These are phyloP conservation scores for Amyloporia xantha DNA, from an alignment of 768 basidiomycete genomes.

Conservation along the genomic window DNA sequence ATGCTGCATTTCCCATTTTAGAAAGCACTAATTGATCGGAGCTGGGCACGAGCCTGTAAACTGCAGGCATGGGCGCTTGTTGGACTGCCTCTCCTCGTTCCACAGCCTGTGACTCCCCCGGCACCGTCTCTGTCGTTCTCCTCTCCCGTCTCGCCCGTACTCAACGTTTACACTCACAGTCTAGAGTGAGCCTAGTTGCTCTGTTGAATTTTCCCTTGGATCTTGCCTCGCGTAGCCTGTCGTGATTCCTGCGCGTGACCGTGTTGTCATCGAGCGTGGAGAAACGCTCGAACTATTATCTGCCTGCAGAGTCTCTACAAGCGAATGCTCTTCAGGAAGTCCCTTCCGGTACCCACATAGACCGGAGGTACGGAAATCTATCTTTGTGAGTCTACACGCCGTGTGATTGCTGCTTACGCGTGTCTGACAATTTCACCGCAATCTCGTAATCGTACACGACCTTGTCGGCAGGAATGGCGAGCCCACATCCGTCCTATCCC, in stretches of 20 bases:
- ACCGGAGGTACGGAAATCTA: neutral
- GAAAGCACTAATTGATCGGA: too few relatives aligned
- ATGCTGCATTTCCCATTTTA: neutral
- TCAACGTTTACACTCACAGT: too few relatives aligned
- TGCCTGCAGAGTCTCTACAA: neutral
- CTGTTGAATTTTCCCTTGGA: too few relatives aligned
- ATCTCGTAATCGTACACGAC: neutral
- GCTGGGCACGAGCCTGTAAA: neutral
- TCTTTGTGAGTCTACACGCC: neutral
- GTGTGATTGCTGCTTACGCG: conserved; percentile 1
- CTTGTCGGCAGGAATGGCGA: conserved; percentile 20
- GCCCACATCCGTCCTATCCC: conserved; percentile 26
- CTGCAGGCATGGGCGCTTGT: too few relatives aligned
- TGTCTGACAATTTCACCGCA: conserved; percentile 1
- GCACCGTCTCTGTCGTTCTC: too few relatives aligned
- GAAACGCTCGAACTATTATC: neutral
- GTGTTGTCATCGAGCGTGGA: neutral
- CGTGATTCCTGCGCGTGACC: too few relatives aligned
- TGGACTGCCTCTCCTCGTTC: too few relatives aligned
- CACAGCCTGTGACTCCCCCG: too few relatives aligned
- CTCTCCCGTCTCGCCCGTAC: too few relatives aligned
- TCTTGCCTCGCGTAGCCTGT: too few relatives aligned
- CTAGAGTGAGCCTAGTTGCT: neutral
- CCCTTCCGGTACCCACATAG: neutral
- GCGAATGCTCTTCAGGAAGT: neutral